These are phyloP conservation scores for Hypoxylon sp. DNA, from an alignment of 2,329 filamentous ascomycete species.

Conservation along the genomic window DNA sequence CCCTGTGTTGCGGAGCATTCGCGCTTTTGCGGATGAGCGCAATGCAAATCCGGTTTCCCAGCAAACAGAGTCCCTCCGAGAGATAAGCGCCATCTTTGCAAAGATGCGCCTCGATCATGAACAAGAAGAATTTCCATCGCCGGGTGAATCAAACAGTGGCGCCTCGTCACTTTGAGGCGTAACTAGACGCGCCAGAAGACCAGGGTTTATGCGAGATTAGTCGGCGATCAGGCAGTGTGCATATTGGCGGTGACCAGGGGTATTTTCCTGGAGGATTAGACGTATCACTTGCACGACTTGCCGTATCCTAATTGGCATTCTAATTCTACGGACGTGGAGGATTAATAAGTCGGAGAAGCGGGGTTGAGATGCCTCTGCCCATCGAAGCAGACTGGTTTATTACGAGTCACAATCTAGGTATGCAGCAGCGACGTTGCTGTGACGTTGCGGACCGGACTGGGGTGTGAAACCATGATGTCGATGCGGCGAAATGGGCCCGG, in stretches of 20 bases:
- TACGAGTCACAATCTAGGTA: constrained; percentile 26
- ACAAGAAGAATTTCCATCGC: constrained; percentile 37
- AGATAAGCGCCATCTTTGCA: constrained; percentile 81
- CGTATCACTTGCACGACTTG: constrained; percentile 13
- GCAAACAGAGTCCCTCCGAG: constrained; percentile 76
- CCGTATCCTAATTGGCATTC: constrained; percentile 1
- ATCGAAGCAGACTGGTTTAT: constrained; percentile 21
- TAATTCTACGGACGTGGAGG: background rate
- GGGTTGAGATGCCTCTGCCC: constrained; percentile 22
- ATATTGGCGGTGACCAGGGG: constrained; percentile 10
- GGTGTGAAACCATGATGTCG: constrained; percentile 50
- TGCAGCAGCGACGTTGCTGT: constrained; percentile 33
- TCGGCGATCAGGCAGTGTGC: constrained; percentile 5
- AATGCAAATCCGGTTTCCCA: constrained; percentile 72
- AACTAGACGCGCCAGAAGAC: constrained; percentile 19
- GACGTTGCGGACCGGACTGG: constrained; percentile 43
- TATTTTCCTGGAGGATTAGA: constrained; percentile 15
- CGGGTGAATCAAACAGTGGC: constrained; percentile 41
- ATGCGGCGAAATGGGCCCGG: constrained; percentile 49
- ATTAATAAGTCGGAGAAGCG: constrained; percentile 21
- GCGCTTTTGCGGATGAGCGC: constrained; percentile 85
- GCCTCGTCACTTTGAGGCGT: constrained; percentile 33
- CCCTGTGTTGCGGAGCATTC: constrained; percentile 80
- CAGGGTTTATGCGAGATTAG: constrained; percentile 4
- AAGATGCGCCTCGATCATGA: constrained; percentile 68